phyloP scores from a whole-genome alignment of 1,284 basidiomycete species.

The Pseudozyma flocculosa region DNA sequence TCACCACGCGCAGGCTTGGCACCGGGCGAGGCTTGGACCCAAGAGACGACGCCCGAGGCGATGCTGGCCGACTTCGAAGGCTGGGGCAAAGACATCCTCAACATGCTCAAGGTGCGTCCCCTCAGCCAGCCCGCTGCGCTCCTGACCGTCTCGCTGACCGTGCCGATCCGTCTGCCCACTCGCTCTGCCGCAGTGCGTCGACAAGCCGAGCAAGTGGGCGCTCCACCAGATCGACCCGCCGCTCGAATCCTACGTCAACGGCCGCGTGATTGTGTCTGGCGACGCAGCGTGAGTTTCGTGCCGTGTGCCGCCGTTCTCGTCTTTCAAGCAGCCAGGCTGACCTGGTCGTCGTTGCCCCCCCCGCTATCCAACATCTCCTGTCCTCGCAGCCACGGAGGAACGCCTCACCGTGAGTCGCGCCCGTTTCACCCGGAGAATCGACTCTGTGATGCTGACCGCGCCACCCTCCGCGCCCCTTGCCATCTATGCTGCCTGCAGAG shows the following conservation, averaged over 20 bases:
- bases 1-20: conserved; percentile 1
- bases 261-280: conserved; percentile 64
- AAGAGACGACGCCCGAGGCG: conserved; percentile 61
- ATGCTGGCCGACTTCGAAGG: conserved; percentile 62
- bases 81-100: conserved; percentile 63
- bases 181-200: conserved; percentile 57
- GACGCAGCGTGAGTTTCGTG: conserved; percentile 64
- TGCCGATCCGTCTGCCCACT: conserved; percentile 8
- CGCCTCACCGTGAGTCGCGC: conserved; percentile 60
- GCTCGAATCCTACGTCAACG: conserved; percentile 62
- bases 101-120: conserved; percentile 53
- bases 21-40: conserved; percentile 62
- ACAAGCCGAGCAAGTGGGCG: conserved; percentile 66
- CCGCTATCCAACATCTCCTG: too few species aligned
- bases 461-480: too few species aligned
- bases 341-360: too few species aligned
- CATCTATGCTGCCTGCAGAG: too few species aligned
- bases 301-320: too few species aligned
- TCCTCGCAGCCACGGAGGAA: conserved; percentile 64
- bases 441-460: too few species aligned
- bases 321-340: too few species aligned
- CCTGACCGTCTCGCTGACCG: neutral
- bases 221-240: conserved; percentile 65
- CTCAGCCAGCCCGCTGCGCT: too few species aligned
- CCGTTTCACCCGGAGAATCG: too few species aligned